A percentile compares a stretch with the other conserved stretches of the same genome.
Evolutionary conservation across 148 eudicot genomes (phyloP).

Genomic region (Simmondsia chinensis): DNA sequence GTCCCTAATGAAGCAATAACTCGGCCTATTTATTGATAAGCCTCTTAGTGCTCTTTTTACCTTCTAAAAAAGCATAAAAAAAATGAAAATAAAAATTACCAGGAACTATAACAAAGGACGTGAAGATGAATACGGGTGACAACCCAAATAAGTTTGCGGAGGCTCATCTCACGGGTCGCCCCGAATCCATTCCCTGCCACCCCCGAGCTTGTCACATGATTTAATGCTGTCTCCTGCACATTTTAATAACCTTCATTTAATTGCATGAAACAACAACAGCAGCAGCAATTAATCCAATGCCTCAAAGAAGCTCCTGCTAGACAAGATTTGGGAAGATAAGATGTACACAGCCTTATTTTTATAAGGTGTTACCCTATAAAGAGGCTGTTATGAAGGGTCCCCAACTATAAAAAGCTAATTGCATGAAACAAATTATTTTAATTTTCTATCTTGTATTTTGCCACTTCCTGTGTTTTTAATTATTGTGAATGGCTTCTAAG

Average conservation of each 20-base stretch:
- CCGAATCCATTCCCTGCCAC: constrained; percentile 79
- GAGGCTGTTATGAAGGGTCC: too few relatives aligned
- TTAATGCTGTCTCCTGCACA: constrained; percentile 69
- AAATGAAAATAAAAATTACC: constrained; percentile 19
- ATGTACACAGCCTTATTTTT: too few relatives aligned
- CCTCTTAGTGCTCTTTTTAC: too few relatives aligned
- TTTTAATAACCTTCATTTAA: not conserved
- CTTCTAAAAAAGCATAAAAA: not conserved
- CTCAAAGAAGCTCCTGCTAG: not conserved
- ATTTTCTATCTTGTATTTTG: too few relatives aligned
- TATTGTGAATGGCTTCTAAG: too few relatives aligned
- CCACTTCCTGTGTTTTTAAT: too few relatives aligned
- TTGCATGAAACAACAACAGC: not conserved
- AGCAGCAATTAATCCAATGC: not conserved
- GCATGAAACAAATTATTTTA: too few relatives aligned
- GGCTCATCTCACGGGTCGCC: constrained; percentile 75
- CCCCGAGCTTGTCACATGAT: constrained; percentile 71
- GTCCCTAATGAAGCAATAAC: too few relatives aligned
- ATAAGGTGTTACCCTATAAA: too few relatives aligned
- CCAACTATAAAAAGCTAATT: too few relatives aligned
- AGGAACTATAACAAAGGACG: constrained; percentile 69
- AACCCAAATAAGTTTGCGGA: constrained; percentile 82
- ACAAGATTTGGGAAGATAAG: too few relatives aligned
- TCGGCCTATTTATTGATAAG: too few relatives aligned
- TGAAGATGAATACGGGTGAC: constrained; percentile 74